Evolutionary conservation across 208 protist species (phyloP), one percentile per base, ranked within the genome.

Genomic region (Acanthamoeba culbertsoni): DNA sequence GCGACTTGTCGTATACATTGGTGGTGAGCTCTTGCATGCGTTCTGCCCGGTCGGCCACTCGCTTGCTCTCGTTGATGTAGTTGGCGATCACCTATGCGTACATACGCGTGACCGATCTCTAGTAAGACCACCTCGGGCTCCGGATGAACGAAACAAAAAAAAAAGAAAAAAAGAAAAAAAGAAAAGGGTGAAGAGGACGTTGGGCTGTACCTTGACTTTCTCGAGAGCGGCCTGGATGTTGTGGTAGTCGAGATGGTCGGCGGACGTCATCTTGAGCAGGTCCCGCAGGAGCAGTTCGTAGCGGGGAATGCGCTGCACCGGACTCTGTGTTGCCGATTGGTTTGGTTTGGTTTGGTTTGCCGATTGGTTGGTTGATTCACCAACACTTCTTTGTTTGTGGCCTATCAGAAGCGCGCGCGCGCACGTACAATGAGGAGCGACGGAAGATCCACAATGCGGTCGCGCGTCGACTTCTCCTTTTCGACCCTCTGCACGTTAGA

Each of bases 261-360:
- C 42, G 5, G 86, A 33, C 18, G 86, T 91, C 53, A 48, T 43
- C 18, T 35, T 28, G 35, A 91, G 86, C 14, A 91, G 37, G 26
- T 91, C 86, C 18, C 55, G 53, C 53, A 91, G 33, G 20, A 91
- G 59, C 57, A 91, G 57, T 31, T 71, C 53, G 57, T 91, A 91
- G 2, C 86, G 51, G 5, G 51, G 86, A 18, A 86, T 62, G 4
- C 75, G 75, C 31, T 77, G 57, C 37, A 93, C 68, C 68, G 68
- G 68, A 20, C 42, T 63, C 55, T 63, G 55, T 18, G 48, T 55
- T n/a, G n/a, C n/a, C n/a, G n/a, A n/a, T n/a, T n/a, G n/a, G n/a
- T n/a, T n/a, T n/a, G n/a, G n/a, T n/a, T n/a, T n/a, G n/a, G n/a
- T n/a, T n/a, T n/a, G n/a, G n/a, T n/a, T n/a, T n/a, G n/a, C n/a